Evolutionary conservation across 163 green algal species (phyloP), one percentile per base, ranked within the genome.

Genomic region (Scenedesmus sp.): DNA sequence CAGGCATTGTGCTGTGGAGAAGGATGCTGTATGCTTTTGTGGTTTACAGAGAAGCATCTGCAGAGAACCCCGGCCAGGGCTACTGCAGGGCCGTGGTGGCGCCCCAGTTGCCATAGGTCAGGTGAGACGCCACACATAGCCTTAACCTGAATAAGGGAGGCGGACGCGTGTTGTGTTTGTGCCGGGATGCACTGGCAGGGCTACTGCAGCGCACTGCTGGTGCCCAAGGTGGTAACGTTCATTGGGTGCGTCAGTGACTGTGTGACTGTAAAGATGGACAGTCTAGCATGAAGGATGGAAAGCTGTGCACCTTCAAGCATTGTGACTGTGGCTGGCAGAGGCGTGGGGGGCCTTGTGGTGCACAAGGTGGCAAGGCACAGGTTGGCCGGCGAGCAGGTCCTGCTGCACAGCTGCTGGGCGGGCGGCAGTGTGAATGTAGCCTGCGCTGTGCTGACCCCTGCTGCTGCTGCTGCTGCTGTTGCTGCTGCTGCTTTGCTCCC

Each of bases 41-140:
- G 59, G 59, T 8, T 64, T 16, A 4, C 4, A 7, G 66, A 76
- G 66, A 16, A 76, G 66, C 13, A 26, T 18, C 66, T 76, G 88
- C 92, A 2, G 67, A 94, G 26, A 95, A 96, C 84, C 94, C 94
- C 12, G 86, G 90, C 62, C 94, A 92, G 85, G 93, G 93, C 52
- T 96, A 96, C 84, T 95, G 94, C 90, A 81, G 83, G 3, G 86
- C 85, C 4, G 93, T 95, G 87, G 94, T 96, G 82, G 94, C 73
- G 18, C 94, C 93, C n/a, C 95, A 96, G 91, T 87, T 95, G 9
- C 84, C 91, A 60, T 46, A 46, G 34, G 34, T 46, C 94, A 96
- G 90, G 90, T 96, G 64, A n/a, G 9, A 46, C 34, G 34, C 34
- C 34, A 46, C 34, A 46, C 34, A 46, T 46, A 46, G 34, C 34